Percentiles rank a stretch among this genome's conserved stretches.
phyloP scores from a whole-genome alignment of 306 rosid species.

The Rosa rugosa region DNA sequence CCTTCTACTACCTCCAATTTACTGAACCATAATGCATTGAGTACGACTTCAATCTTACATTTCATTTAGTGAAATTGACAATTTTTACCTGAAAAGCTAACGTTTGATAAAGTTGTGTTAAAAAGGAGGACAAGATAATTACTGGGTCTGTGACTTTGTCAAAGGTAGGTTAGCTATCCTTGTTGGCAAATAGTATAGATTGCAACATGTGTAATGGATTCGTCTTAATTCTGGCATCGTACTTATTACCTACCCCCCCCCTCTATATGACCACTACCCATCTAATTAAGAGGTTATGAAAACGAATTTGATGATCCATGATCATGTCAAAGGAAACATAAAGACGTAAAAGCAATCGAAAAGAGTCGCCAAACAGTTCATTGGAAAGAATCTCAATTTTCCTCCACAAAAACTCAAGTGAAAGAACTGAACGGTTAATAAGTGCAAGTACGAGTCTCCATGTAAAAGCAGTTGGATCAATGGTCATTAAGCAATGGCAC shows the following conservation, averaged over 20 bases:
- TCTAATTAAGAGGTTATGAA: background rate
- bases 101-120: background rate
- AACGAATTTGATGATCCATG: background rate
- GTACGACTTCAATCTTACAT: background rate
- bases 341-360: background rate
- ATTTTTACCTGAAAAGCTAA: background rate
- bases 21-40: background rate
- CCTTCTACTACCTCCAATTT: background rate
- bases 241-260: background rate
- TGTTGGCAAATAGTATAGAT: background rate
- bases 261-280: background rate
- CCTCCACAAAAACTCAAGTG: background rate
- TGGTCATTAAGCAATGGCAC: conserved; percentile 54
- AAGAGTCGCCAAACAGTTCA: background rate
- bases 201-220: background rate
- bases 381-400: background rate
- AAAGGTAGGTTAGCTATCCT: conserved; percentile 10
- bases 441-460: background rate
- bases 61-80: conserved; percentile 1
- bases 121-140: background rate
- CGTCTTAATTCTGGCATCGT: background rate
- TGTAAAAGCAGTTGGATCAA: conserved; percentile 37
- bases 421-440: background rate
- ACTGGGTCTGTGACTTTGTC: background rate
- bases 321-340: conserved; percentile 1